Base-by-base conservation (phyloP, 192 early-diverging fungal species). In the Polychytrium aggregatum region DNA sequence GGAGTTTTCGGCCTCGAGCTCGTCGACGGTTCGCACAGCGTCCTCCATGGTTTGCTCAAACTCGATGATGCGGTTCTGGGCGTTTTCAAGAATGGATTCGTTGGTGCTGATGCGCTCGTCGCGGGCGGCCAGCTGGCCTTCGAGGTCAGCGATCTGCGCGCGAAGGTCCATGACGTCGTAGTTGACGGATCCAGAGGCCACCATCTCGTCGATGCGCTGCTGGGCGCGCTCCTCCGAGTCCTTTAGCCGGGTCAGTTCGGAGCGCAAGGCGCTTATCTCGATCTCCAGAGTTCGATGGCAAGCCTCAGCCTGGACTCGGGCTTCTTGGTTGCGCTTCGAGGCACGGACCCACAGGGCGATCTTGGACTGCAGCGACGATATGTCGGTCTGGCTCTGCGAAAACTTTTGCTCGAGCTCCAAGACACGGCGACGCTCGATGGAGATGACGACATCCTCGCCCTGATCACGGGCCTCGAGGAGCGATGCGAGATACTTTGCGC, bases 261-360 rank as follows among this genome's bases (percentile, higher is more conserved):
- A 4, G 17, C 38, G 31, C 5, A 34, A 4, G 7, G 3, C 11
- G 3, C 54, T 5, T 4, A 50, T 9, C 7, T 63, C 61, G 18
- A 11, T 13, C 39, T 63, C 53, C 2, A 63, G 30, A n/a, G 36
- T 34, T 18, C 43, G 34, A 25, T 63, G 61, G 14, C 31, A 47
- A 0, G 61, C 60, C 30, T 63, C 61, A 17, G 61, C 61, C 24
- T 35, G 44, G 22, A 63, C 41, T 1, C 61, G 36, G 4, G 47
- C 61, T 45, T 63, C 61, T 41, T 63, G 58, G 34, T 63, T 63
- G 10, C 59, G 16, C 41, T 63, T 63, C 3, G 61, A 63, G n/a
- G 56, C 52, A 9, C 38, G 50, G 20, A 29, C 40, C 61, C 61
- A 63, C 10, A 48, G 37, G 2, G 35, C 39, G 7, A 63, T 52